Conservation (phyloP, 2,329 filamentous ascomycete genomes). For the Monosporascus sp. region DNA sequence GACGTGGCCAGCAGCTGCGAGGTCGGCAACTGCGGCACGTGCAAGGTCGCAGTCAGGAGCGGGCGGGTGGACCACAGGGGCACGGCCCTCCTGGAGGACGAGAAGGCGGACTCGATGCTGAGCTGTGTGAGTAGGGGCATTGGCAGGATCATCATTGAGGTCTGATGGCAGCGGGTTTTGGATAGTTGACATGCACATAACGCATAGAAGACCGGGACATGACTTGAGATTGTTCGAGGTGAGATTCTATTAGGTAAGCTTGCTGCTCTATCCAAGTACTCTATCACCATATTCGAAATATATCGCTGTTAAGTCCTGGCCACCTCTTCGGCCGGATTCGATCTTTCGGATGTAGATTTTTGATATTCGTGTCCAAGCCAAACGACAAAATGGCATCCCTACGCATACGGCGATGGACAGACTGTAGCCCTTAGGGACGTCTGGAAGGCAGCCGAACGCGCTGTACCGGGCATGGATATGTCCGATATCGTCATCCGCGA, state of each 20-base stretch:
- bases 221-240: neutral
- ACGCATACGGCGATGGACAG: too few relatives aligned
- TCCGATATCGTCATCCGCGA: too few relatives aligned
- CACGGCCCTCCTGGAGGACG: constrained; percentile 38
- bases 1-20: constrained; percentile 45
- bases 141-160: constrained; percentile 42
- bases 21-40: constrained; percentile 51
- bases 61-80: constrained; percentile 46
- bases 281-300: too few relatives aligned
- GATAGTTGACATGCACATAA: constrained; percentile 15
- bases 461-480: too few relatives aligned
- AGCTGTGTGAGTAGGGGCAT: constrained; percentile 48
- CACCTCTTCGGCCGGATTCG: neutral
- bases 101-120: constrained; percentile 40
- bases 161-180: constrained; percentile 12
- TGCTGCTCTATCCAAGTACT: neutral
- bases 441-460: too few relatives aligned
- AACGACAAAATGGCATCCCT: constrained; percentile 11
- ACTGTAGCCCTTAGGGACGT: too few relatives aligned
- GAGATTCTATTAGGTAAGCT: neutral
- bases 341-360: neutral
- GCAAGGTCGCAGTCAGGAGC: constrained; percentile 35
- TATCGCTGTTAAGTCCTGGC: neutral
- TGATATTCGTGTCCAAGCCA: constrained; percentile 22
- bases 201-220: neutral